A percentile compares a stretch with the other conserved stretches of the same genome.
Conservation (phyloP, 2,329 filamentous ascomycete genomes). For the Waltergamsia citrina region DNA sequence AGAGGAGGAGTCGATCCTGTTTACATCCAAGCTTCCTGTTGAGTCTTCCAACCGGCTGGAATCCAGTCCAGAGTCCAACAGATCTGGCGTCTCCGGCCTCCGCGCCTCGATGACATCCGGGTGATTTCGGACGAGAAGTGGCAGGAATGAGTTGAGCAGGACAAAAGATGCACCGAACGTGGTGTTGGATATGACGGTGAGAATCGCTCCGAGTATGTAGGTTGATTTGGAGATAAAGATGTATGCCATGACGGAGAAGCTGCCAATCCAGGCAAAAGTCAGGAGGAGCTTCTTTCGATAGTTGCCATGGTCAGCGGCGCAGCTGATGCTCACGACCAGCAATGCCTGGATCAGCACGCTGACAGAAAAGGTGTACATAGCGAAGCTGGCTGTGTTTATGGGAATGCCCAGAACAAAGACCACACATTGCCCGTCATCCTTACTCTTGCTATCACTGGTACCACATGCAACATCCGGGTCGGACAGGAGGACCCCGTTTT, state of each 20-base stretch:
- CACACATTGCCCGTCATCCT: constrained; percentile 61
- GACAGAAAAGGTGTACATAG: constrained; percentile 96
- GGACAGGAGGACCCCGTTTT: constrained; percentile 77
- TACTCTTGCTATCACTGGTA: constrained; percentile 44
- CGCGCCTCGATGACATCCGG: constrained; percentile 35
- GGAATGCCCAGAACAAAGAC: constrained; percentile 73
- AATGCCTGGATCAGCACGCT: constrained; percentile 84
- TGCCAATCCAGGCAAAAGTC: constrained; percentile 74
- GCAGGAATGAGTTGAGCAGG: constrained; percentile 88
- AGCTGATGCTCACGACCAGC: constrained; percentile 91
- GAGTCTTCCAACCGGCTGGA: constrained; percentile 24
- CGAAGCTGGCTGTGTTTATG: constrained; percentile 93
- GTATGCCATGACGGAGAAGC: constrained; percentile 79
- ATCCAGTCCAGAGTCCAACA: constrained; percentile 19
- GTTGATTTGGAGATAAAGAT: constrained; percentile 65
- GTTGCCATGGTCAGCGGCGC: constrained; percentile 86
- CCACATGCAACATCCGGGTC: constrained; percentile 70
- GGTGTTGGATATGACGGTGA: constrained; percentile 86
- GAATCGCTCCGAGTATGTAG: constrained; percentile 71
- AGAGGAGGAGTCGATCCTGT: constrained; percentile 30
- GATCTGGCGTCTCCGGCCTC: constrained; percentile 15
- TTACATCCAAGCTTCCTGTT: constrained; percentile 14
- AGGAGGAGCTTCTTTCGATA: constrained; percentile 85
- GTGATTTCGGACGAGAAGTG: constrained; percentile 82
- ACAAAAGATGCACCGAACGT: constrained; percentile 95